These are phyloP conservation scores for Pinus albicaulis DNA, from an alignment of 75 land plant species.

Conservation along the genomic window DNA sequence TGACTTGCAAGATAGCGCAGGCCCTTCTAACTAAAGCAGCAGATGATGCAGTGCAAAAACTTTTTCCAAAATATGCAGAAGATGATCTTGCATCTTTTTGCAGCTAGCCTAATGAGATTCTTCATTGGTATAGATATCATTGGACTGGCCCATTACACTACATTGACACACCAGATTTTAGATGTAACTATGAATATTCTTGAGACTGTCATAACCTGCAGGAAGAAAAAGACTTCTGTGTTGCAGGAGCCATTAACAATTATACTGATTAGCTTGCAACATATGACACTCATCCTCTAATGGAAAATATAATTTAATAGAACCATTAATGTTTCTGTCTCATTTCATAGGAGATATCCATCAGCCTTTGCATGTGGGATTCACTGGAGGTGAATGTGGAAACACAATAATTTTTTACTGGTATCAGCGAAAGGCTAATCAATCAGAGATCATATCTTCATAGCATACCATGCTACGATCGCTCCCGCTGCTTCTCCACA, in stretches of 20 bases:
- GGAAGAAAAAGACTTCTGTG: conserved; percentile 34
- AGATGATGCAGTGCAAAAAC: conserved; percentile 43
- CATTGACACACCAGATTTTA: conserved; percentile 80
- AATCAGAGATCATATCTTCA: too few relatives aligned
- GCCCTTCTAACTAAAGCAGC: conserved; percentile 57
- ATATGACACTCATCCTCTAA: conserved; percentile 7
- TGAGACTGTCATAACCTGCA: conserved; percentile 46
- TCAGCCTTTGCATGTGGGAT: conserved; percentile 91
- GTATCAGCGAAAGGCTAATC: conserved; percentile 70
- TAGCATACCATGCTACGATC: too few relatives aligned
- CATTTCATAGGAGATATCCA: conserved; percentile 38
- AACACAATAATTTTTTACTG: conserved; percentile 78
- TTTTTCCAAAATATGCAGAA: conserved; percentile 61
- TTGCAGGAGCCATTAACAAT: conserved; percentile 55
- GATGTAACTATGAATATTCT: conserved; percentile 57
- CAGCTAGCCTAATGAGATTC: conserved; percentile 80
- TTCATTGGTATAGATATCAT: conserved; percentile 56
- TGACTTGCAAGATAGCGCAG: conserved; percentile 76
- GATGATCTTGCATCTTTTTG: conserved; percentile 74
- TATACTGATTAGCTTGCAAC: conserved; percentile 41
- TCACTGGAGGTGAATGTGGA: conserved; percentile 74
- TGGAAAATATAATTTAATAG: conserved; percentile 32
- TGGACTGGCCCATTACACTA: conserved; percentile 80
- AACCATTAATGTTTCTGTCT: conserved; percentile 43
- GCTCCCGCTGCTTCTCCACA: too few relatives aligned